phyloP scores from a whole-genome alignment of 352 stramenopile species.

The Pythium sp. region DNA sequence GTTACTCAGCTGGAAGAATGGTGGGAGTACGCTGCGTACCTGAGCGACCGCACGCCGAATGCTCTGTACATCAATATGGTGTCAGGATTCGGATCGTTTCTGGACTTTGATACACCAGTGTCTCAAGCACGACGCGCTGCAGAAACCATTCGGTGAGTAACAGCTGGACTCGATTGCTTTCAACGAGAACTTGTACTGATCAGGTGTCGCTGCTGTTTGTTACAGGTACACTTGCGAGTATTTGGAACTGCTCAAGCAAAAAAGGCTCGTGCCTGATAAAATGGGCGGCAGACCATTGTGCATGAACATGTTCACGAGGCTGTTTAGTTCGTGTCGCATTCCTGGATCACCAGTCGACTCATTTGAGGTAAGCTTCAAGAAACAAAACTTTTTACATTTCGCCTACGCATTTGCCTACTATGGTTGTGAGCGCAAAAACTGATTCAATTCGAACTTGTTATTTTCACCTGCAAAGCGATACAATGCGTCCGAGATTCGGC shows the following conservation, averaged over 20 bases:
- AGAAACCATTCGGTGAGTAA: slow-evolving; percentile 46
- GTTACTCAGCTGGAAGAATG: slow-evolving; percentile 72
- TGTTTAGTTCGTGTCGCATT: slow-evolving; percentile 92
- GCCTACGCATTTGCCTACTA: background rate
- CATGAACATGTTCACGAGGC: slow-evolving; percentile 84
- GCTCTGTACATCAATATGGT: slow-evolving; percentile 93
- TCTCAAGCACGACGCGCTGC: slow-evolving; percentile 53
- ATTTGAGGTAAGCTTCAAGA: slow-evolving; percentile 31
- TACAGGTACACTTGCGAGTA: slow-evolving; percentile 77
- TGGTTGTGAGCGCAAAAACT: background rate
- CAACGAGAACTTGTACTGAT: slow-evolving; percentile 28
- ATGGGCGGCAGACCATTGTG: slow-evolving; percentile 89
- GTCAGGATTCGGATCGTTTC: slow-evolving; percentile 94
- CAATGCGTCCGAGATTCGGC: slow-evolving; percentile 29
- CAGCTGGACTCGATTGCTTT: slow-evolving; percentile 12
- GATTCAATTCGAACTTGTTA: background rate
- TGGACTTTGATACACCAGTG: slow-evolving; percentile 77
- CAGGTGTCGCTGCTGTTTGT: slow-evolving; percentile 17
- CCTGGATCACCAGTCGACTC: slow-evolving; percentile 49
- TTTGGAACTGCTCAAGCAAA: slow-evolving; percentile 81
- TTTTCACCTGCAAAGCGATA: slow-evolving; percentile 20
- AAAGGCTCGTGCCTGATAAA: slow-evolving; percentile 77
- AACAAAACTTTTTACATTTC: background rate
- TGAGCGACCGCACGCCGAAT: slow-evolving; percentile 77
- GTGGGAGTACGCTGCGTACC: slow-evolving; percentile 91